These are phyloP conservation scores for Suillus hirtellus DNA, from an alignment of 768 basidiomycete species.

Conservation along the genomic window DNA sequence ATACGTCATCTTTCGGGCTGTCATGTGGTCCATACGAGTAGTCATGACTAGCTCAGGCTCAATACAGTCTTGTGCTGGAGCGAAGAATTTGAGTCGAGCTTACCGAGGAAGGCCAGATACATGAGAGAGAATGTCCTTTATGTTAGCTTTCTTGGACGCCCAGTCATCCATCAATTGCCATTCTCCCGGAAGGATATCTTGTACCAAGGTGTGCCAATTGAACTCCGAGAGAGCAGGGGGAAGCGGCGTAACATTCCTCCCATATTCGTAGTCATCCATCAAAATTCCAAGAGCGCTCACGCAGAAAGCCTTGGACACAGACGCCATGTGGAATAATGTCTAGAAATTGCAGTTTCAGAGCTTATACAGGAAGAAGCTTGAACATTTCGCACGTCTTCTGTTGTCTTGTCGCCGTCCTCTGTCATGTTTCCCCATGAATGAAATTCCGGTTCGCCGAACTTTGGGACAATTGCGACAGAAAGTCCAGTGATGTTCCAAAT, in stretches of 20 bases:
- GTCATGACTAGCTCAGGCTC: conserved; percentile 32
- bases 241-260: conserved; percentile 36
- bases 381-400: conserved; percentile 32
- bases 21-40: conserved; percentile 31
- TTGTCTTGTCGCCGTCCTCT: conserved; percentile 35
- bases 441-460: conserved; percentile 29
- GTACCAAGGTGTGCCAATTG: conserved; percentile 38
- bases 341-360: conserved; percentile 12
- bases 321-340: conserved; percentile 41
- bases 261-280: conserved; percentile 40
- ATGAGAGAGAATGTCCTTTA: conserved; percentile 42
- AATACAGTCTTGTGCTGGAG: neutral
- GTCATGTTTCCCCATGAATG: conserved; percentile 37
- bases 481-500: conserved; percentile 31
- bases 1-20: conserved; percentile 23
- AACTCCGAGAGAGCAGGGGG: conserved; percentile 32
- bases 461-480: conserved; percentile 29
- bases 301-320: conserved; percentile 43
- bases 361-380: neutral
- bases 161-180: conserved; percentile 46
- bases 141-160: conserved; percentile 36
- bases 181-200: conserved; percentile 37
- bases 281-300: conserved; percentile 40
- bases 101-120: conserved; percentile 42
- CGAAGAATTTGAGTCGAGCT: neutral